These are phyloP conservation scores for Aspergillus sojae DNA, from an alignment of 2,329 filamentous ascomycete genomes.

Conservation along the genomic window DNA sequence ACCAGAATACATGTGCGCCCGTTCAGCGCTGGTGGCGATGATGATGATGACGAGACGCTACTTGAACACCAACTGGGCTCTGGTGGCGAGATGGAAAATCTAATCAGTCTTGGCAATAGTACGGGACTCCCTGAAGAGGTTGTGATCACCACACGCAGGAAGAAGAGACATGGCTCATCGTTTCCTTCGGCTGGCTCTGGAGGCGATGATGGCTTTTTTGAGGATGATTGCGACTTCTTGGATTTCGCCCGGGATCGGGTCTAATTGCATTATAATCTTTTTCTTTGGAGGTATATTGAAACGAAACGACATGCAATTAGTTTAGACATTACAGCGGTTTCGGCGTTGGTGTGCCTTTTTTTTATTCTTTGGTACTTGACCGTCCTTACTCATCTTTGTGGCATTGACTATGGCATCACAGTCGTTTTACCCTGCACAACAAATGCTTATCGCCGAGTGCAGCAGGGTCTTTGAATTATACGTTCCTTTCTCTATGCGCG, in stretches of 20 bases:
- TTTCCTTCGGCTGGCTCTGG: slow-evolving; percentile 40
- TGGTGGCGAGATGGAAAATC: slow-evolving; percentile 51
- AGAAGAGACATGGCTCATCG: slow-evolving; percentile 52
- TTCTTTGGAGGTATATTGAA: not conserved
- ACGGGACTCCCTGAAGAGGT: slow-evolving; percentile 71
- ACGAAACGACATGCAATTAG: not conserved
- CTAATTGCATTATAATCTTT: slow-evolving; percentile 26
- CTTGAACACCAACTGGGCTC: slow-evolving; percentile 32
- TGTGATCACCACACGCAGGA: slow-evolving; percentile 76
- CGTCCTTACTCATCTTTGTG: not conserved
- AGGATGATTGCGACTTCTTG: slow-evolving; percentile 88
- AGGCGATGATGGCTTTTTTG: slow-evolving; percentile 75
- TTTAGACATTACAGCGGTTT: slow-evolving; percentile 25
- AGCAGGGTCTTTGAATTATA: not conserved
- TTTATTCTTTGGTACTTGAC: slow-evolving; percentile 9
- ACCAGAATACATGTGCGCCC: slow-evolving; percentile 51
- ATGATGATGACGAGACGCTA: slow-evolving; percentile 39
- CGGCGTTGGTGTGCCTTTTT: slow-evolving; percentile 18
- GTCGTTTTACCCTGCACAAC: not conserved
- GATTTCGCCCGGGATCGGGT: slow-evolving; percentile 73
- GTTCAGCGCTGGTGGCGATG: slow-evolving; percentile 44
- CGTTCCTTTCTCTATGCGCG: slow-evolving; percentile 6
- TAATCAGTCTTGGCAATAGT: slow-evolving; percentile 54
- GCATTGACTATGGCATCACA: not conserved
- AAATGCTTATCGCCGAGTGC: not conserved